Evolutionary conservation across 371 early-diverging fungal genomes (phyloP).

Genomic region (Batkoa obscura): DNA sequence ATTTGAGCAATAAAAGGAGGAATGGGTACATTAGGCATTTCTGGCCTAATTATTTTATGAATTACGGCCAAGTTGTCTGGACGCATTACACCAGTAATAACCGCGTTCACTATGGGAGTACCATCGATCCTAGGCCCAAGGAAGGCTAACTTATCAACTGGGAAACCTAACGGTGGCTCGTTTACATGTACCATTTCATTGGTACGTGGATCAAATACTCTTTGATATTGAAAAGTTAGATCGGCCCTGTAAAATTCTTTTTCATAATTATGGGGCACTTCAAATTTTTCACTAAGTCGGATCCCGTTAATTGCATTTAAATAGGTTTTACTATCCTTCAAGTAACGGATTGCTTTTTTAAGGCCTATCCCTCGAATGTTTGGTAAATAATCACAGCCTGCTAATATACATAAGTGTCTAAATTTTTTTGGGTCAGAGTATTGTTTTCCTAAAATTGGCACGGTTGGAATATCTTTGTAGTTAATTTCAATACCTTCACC

Average conservation of each 20-base stretch:
- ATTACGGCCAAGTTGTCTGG: not conserved
- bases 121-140: slow-evolving; percentile 5
- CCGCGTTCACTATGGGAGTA: not conserved
- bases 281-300: slow-evolving; percentile 11
- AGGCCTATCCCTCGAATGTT: slow-evolving; percentile 76
- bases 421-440: slow-evolving; percentile 40
- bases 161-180: slow-evolving; percentile 20
- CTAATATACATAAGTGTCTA: slow-evolving; percentile 81
- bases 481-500: slow-evolving; percentile 46
- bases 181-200: slow-evolving; percentile 27
- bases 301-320: slow-evolving; percentile 12
- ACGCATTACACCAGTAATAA: not conserved
- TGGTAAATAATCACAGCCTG: slow-evolving; percentile 93
- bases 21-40: too few species aligned
- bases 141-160: not conserved
- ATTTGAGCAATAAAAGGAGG: too few species aligned
- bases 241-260: slow-evolving; percentile 46
- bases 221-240: slow-evolving; percentile 58
- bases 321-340: slow-evolving; percentile 24
- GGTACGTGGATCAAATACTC: slow-evolving; percentile 46
- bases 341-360: slow-evolving; percentile 51
- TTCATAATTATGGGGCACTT: slow-evolving; percentile 32
- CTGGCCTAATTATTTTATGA: too few species aligned
- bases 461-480: slow-evolving; percentile 17
- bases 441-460: slow-evolving; percentile 23